Evolutionary conservation across 2,329 filamentous ascomycete species (phyloP).

Genomic region (Colletotrichum scovillei): DNA sequence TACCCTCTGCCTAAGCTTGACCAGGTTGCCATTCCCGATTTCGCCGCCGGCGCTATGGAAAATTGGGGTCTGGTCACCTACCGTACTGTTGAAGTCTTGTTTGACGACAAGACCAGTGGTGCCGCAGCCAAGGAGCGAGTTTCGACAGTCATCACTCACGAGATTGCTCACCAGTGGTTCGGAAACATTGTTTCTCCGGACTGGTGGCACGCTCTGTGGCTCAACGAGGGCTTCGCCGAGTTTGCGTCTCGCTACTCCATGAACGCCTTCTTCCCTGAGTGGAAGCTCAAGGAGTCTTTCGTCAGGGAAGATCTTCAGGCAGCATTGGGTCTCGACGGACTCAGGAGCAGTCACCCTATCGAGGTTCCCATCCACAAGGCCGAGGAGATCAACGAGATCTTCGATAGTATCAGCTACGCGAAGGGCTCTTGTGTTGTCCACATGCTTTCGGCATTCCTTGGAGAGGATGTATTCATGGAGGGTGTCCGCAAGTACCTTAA

Average conservation of each 20-base stretch:
- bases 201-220: constrained; percentile 97
- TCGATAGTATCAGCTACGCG: constrained; percentile 96
- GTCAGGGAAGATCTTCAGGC: constrained; percentile 93
- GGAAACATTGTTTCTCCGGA: constrained; percentile 98
- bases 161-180: constrained; percentile 98
- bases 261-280: constrained; percentile 95
- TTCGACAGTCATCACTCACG: constrained; percentile 95
- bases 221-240: constrained; percentile 90
- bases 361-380: constrained; percentile 96
- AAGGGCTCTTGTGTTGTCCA: constrained; percentile 96
- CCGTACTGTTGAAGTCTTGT: constrained; percentile 88
- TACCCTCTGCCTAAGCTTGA: constrained; percentile 96
- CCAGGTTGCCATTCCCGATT: constrained; percentile 96
- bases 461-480: constrained; percentile 92
- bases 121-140: constrained; percentile 92
- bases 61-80: constrained; percentile 98
- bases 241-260: constrained; percentile 73
- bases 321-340: constrained; percentile 86
- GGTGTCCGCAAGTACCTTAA: constrained; percentile 91
- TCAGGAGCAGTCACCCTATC: constrained; percentile 95
- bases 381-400: constrained; percentile 98
- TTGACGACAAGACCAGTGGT: constrained; percentile 92
- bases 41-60: constrained; percentile 90
- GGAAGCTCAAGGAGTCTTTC: constrained; percentile 97
- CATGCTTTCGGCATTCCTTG: constrained; percentile 96